These are phyloP conservation scores for Piloderma croceum DNA, from an alignment of 768 basidiomycete species.

Conservation along the genomic window DNA sequence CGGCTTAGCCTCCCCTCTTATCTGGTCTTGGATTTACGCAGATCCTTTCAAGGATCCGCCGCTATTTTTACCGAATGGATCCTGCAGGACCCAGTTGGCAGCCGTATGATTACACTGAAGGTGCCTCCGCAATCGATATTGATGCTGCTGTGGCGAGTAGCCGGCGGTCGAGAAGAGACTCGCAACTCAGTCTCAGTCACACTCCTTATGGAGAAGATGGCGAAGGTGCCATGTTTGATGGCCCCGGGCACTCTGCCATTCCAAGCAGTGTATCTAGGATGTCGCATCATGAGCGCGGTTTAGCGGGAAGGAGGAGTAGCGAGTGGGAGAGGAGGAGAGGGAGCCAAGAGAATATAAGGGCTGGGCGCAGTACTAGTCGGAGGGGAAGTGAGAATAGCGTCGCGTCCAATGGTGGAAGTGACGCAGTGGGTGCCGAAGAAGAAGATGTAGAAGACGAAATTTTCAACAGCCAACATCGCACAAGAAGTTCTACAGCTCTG, in stretches of 20 bases:
- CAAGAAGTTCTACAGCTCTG: slow-evolving; percentile 15
- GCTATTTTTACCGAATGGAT: too few species aligned
- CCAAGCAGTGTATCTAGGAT: slow-evolving; percentile 80
- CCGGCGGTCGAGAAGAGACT: slow-evolving; percentile 57
- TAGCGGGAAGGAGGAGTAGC: slow-evolving; percentile 52
- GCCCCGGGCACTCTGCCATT: slow-evolving; percentile 51
- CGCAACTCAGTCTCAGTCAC: slow-evolving; percentile 62
- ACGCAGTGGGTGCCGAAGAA: slow-evolving; percentile 31
- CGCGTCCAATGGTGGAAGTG: slow-evolving; percentile 32
- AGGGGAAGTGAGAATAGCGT: slow-evolving; percentile 23
- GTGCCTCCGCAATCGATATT: slow-evolving; percentile 75
- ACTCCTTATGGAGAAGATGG: slow-evolving; percentile 51
- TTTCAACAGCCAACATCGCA: slow-evolving; percentile 3
- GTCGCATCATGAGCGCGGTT: slow-evolving; percentile 48
- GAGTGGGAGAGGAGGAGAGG: slow-evolving; percentile 42
- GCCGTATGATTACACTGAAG: slow-evolving; percentile 89
- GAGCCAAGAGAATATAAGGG: slow-evolving; percentile 25
- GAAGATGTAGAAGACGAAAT: slow-evolving; percentile 10
- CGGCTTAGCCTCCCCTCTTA: too few species aligned
- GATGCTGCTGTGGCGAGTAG: slow-evolving; percentile 48
- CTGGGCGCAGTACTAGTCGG: slow-evolving; percentile 43
- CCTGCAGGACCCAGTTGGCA: too few species aligned
- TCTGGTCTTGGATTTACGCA: too few species aligned
- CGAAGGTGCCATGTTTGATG: slow-evolving; percentile 66
- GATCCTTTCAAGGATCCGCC: too few species aligned